Evolutionary conservation across 768 basidiomycete genomes (phyloP), one percentile per base, ranked within the genome.

Genomic region (Suillus cothurnatus): DNA sequence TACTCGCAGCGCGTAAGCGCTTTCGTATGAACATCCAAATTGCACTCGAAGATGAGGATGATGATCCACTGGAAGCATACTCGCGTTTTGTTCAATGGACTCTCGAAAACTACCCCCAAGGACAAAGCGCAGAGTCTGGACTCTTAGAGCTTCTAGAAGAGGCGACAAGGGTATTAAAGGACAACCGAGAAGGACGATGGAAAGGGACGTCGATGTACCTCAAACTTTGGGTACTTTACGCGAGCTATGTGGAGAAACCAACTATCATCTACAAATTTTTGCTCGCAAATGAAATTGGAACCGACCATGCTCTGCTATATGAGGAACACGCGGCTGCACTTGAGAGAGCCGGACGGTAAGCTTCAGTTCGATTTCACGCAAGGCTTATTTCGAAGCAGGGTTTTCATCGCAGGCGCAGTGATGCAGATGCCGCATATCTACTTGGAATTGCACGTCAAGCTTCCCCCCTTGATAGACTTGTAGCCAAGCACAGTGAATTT

Each of bases 171-270:
- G 85, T 89, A 9, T 84, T 99, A 72, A 89, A 94, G 70, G 88
- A 90, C 70, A 81, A 93, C 70, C 82, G 89, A 61, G 88, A 83
- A 32, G 88, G 90, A 0, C 81, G 81, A 66, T 98, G 94, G 87
- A 85, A 84, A 70, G 84, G 81, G 63, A 94, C 98, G 72, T 73
- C 93, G 65, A 88, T 92, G 64, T 97, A 98, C 76, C 84, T 99
- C 63, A 94, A 95, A 73, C 81, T 99, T 19, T 99, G 97, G 97
- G 82, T 95, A 60, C 86, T 95, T 56, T 99, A 98, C 75, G 92
- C 96, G 19, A 89, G 88, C 74, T 91, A 93, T 73, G 94, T 99
- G 60, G 96, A 98, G 79, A 88, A 88, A 72, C 91, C 95, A 49
- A 87, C 87, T 19, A 85, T 95, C 75, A 91, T 99, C 69, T 98